Evolutionary conservation across 116 monocot species (phyloP).

Genomic region (Dioscorea cayenensis): DNA sequence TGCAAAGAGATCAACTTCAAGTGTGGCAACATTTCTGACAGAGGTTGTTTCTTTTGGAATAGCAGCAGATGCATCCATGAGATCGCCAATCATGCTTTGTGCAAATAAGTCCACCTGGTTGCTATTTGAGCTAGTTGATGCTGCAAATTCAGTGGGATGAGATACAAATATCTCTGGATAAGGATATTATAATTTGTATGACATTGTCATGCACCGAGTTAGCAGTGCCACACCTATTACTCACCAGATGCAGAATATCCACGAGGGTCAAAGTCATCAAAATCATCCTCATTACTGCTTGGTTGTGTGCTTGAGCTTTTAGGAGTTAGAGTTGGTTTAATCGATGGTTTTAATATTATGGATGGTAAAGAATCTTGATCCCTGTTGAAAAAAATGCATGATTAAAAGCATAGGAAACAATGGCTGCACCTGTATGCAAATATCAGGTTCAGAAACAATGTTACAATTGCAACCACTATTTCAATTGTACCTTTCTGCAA

Average conservation of each 20-base stretch:
- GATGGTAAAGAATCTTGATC: conserved; percentile 3
- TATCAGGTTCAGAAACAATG: too few relatives aligned
- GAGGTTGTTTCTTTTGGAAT: conserved; percentile 19
- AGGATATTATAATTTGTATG: not conserved
- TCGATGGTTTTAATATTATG: conserved; percentile 5
- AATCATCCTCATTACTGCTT: conserved; percentile 48
- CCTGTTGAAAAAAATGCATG: not conserved
- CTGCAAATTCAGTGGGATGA: conserved; percentile 14
- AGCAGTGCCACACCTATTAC: conserved; percentile 2
- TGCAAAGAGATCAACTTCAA: conserved; percentile 80
- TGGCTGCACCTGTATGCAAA: not conserved
- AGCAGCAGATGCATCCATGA: conserved; percentile 56
- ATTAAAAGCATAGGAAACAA: not conserved
- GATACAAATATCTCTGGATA: not conserved
- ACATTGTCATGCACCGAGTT: too few relatives aligned
- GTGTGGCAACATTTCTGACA: conserved; percentile 6
- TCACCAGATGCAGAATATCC: conserved; percentile 62
- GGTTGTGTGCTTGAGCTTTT: conserved; percentile 22
- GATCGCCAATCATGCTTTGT: conserved; percentile 56
- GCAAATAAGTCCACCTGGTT: conserved; percentile 52
- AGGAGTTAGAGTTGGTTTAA: conserved; percentile 18
- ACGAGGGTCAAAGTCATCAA: conserved; percentile 95
- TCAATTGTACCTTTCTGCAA: too few relatives aligned
- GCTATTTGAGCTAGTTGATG: conserved; percentile 21
- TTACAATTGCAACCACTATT: too few relatives aligned